A percentile compares a stretch with the other conserved stretches of the same genome.
Evolutionary conservation across 257 asterid genomes (phyloP).

Genomic region (Capsicum pubescens): DNA sequence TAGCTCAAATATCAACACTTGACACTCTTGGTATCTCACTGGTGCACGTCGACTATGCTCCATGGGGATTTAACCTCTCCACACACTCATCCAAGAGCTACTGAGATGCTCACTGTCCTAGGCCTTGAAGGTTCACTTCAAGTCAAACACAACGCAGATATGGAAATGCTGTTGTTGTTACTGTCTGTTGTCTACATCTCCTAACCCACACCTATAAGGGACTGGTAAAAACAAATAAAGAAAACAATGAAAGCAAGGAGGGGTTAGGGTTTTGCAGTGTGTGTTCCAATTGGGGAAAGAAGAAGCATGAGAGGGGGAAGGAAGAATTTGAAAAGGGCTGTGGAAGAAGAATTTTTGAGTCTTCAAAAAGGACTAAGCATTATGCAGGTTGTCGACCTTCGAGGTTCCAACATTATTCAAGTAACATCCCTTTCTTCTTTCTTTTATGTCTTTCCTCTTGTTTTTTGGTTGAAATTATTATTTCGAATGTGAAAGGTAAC

Average conservation of each 20-base stretch:
- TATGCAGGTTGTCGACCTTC: conserved; percentile 78
- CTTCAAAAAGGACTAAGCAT: conserved; percentile 65
- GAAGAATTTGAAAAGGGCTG: conserved; percentile 85
- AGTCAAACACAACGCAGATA: no score
- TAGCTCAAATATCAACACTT: no score
- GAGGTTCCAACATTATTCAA: conserved; percentile 86
- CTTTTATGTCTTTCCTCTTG: background rate
- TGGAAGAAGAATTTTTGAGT: conserved; percentile 49
- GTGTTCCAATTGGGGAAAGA: background rate
- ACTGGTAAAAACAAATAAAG: background rate
- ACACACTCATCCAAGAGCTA: no score
- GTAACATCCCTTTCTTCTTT: conserved; percentile 42
- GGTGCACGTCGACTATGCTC: no score
- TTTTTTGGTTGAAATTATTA: background rate
- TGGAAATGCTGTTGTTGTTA: no score
- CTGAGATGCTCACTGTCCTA: no score
- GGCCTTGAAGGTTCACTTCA: no score
- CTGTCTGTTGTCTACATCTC: background rate
- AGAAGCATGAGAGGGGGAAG: conserved; percentile 73
- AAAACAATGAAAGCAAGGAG: background rate
- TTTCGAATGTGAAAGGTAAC: conserved; percentile 53
- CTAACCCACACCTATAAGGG: background rate
- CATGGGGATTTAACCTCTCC: no score
- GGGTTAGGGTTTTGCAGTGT: background rate
- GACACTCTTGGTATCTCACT: no score